Percentiles rank a stretch among this genome's conserved stretches.
These are phyloP conservation scores for Ricinus communis DNA, from an alignment of 345 rosid genomes.

Conservation along the genomic window DNA sequence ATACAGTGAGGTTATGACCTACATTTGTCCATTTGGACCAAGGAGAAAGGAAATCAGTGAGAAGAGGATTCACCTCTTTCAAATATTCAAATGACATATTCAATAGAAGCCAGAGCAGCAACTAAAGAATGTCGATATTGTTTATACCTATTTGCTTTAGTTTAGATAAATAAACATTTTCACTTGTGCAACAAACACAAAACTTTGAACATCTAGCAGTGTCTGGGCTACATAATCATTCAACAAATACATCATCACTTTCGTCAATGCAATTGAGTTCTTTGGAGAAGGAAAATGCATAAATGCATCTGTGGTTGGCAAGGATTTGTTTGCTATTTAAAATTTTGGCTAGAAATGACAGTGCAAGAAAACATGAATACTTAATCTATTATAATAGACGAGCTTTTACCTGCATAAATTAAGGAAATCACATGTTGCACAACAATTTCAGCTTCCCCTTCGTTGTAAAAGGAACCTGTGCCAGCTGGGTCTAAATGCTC, in stretches of 20 bases:
- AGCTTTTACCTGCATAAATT: conserved; percentile 65
- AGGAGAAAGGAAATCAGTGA: neutral
- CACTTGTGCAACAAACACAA: neutral
- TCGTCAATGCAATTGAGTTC: neutral
- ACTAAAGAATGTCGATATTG: too few relatives aligned
- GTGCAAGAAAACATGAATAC: neutral
- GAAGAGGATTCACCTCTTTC: too few relatives aligned
- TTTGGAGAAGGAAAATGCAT: neutral
- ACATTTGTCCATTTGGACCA: too few relatives aligned
- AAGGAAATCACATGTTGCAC: conserved; percentile 80
- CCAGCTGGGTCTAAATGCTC: conserved; percentile 98
- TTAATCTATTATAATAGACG: neutral
- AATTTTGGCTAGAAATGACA: neutral
- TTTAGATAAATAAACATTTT: neutral
- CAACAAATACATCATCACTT: neutral
- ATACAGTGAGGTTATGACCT: neutral
- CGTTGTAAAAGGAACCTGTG: conserved; percentile 90
- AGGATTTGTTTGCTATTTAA: conserved; percentile 4
- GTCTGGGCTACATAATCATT: neutral
- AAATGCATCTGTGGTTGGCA: neutral
- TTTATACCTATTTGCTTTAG: too few relatives aligned
- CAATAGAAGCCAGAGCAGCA: neutral
- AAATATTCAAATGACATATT: too few relatives aligned
- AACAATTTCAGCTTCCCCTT: conserved; percentile 96
- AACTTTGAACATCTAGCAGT: neutral